Base-by-base conservation (phyloP, 2,329 filamentous ascomycete species). In the Aureobasidium sp. region DNA sequence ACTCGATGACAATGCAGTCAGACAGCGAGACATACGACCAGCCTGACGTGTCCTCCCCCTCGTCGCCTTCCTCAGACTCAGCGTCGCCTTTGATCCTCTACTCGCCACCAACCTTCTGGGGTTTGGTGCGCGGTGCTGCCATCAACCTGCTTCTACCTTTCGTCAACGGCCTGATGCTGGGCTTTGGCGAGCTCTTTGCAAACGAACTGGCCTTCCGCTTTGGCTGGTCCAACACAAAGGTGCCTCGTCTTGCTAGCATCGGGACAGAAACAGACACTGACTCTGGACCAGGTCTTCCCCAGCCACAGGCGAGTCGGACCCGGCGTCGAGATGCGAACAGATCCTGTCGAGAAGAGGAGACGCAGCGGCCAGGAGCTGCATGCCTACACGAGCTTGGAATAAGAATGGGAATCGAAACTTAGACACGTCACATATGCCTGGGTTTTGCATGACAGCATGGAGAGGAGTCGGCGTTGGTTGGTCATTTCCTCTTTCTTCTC, bases 101-200 rank as follows among this genome's bases (percentile, higher is more conserved):
- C 81, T 85, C 85, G 65, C 90, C 92, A 3, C 92, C 94, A 2
- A 95, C 91, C 0, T 69, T 95, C 46, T 96, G 90, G 89, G 85
- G 89, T 10, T 74, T 99, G 64, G 66, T 96, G 59, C 85, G 93
- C 60, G 90, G 94, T 38, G 90, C 91, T 17, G 91, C 92, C 6
- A 99, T 99, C 76, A 99, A 99, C 73, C 79, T 99, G n/a, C 69
- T 99, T 1, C 77, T 99, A 21, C 94, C 94, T 0, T 99, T 99
- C 69, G 84, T 99, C 70, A 99, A 99, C 76, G 94, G 94, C 49
- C 83, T 99, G 79, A 99, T 99, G 94, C 77, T 99, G 69, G 94
- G 94, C 2, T 96, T 99, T 70, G 94, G 94, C 67, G 94, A 99
- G 77, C 77, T 99, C 55, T 93, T 99, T 74, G 94, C 94, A 59